Evolutionary conservation across 352 stramenopile species (phyloP), one percentile per base, ranked within the genome.

Genomic region (Discostella stelligera): DNA sequence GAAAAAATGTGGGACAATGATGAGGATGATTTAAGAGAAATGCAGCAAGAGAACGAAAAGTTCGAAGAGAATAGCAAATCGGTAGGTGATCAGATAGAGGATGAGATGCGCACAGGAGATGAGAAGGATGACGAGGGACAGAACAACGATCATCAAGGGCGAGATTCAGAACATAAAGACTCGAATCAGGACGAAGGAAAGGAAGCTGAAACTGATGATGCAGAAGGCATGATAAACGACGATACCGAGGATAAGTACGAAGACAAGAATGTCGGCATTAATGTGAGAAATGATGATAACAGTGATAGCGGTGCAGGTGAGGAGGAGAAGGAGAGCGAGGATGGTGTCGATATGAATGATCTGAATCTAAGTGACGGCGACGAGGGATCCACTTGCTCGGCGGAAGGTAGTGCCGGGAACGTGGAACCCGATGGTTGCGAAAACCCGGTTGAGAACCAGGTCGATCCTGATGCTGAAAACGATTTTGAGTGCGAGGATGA

Each of bases 1-100:
- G 97, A 99, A 87, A 98, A 98, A 87, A 95, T 99, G 88, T 99
- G 97, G 97, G 96, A 95, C 61, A 89, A 95, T 13, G 90, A 95
- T 25, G 91, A 94, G 13, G 88, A 96, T 54, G 89, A 95, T 74
- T 63, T 85, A 39, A 18, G 91, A 13, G 80, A 91, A 30, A 37
- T 85, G 7, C 65, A 93, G 55, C 78, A 91, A 58, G 81, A 95
- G 25, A 79, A 94, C 53, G 93, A 97, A 70, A 97, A 96, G 77
- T 96, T 97, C 67, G 93, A 97, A 78, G 90, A 96, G 67, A 89
- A 95, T 74, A 90, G 79, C 56, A 90, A 89, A 77, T 86, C 94
- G 14, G 67, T 93, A 66, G 93, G 93, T 25, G 87, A 94, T 63
- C 80, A 90, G 67, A 78, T 94, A 18, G 88, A 95, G 46, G 93